Conservation (phyloP, 441 rosid species). For the Bocquillonia castaneifolia region DNA sequence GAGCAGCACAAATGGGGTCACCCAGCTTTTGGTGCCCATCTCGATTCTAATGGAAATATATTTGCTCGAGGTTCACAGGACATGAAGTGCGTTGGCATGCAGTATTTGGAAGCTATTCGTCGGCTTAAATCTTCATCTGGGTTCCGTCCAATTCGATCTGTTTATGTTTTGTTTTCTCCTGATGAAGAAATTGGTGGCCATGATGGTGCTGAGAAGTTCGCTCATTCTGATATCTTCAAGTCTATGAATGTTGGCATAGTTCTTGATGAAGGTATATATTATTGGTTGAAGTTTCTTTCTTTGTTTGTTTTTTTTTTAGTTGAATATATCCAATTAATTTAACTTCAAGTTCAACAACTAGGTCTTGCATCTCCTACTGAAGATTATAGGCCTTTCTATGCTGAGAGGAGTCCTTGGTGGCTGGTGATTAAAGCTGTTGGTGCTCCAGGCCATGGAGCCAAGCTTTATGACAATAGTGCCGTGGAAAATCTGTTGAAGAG, state of each 20-base stretch:
- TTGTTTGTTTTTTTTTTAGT: neutral
- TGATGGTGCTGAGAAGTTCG: slow-evolving; percentile 73
- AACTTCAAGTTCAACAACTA: slow-evolving; percentile 21
- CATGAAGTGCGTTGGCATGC: slow-evolving; percentile 97
- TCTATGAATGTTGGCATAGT: slow-evolving; percentile 64
- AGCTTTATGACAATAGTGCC: slow-evolving; percentile 84
- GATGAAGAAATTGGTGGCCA: slow-evolving; percentile 96
- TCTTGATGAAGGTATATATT: slow-evolving; percentile 90
- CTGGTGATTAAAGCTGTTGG: slow-evolving; percentile 80
- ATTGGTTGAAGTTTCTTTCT: too few species aligned
- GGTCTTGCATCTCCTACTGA: slow-evolving; percentile 73
- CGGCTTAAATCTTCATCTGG: slow-evolving; percentile 52
- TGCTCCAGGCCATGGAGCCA: slow-evolving; percentile 93
- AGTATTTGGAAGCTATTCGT: slow-evolving; percentile 86
- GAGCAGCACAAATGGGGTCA: slow-evolving; percentile 75
- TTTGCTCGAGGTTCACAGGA: slow-evolving; percentile 94
- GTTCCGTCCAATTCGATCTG: slow-evolving; percentile 58
- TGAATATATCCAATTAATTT: neutral
- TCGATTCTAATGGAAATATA: slow-evolving; percentile 67
- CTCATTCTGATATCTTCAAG: slow-evolving; percentile 51
- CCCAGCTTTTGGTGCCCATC: slow-evolving; percentile 66
- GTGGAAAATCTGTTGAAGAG: slow-evolving; percentile 87
- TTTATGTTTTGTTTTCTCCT: slow-evolving; percentile 71
- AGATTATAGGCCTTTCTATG: slow-evolving; percentile 64
- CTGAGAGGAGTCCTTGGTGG: slow-evolving; percentile 87